Evolutionary conservation across 164 flowering plant species (phyloP).

Genomic region (Tetrastigma voinierianum): DNA sequence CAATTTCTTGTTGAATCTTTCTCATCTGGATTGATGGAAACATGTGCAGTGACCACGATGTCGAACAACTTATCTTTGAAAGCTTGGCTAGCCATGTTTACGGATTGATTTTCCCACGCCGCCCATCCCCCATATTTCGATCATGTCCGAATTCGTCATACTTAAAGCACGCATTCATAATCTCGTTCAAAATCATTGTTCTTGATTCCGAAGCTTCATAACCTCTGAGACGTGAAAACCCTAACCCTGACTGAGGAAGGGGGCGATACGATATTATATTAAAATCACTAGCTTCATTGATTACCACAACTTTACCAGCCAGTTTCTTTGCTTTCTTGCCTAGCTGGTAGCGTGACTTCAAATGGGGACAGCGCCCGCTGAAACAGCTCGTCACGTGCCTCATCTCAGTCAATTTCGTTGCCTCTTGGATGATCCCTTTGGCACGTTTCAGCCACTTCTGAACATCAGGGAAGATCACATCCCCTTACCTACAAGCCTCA

Average conservation of each 20-base stretch:
- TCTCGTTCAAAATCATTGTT: not conserved
- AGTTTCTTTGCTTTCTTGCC: conserved; percentile 1
- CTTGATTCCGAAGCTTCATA: conserved; percentile 6
- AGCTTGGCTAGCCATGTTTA: conserved; percentile 8
- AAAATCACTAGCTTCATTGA: not conserved
- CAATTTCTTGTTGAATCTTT: conserved; percentile 8
- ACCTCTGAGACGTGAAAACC: not conserved
- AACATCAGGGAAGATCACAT: conserved; percentile 1
- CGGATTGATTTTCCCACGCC: conserved; percentile 16
- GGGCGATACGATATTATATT: not conserved
- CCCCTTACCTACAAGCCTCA: not conserved
- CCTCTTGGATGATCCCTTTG: not conserved
- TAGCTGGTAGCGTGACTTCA: not conserved
- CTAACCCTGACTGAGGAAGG: not conserved
- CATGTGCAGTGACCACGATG: conserved; percentile 8
- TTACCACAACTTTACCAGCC: not conserved
- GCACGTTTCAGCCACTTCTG: not conserved
- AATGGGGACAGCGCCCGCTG: not conserved
- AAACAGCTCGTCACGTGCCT: not conserved
- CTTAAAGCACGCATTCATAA: conserved; percentile 2
- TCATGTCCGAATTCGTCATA: not conserved
- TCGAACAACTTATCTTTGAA: not conserved
- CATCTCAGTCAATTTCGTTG: not conserved
- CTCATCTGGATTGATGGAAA: not conserved
- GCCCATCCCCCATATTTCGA: conserved; percentile 8